A percentile compares a stretch with the other conserved stretches of the same genome.
Conservation (phyloP, 23 red algal genomes). For the Cyanidium caldarium region DNA sequence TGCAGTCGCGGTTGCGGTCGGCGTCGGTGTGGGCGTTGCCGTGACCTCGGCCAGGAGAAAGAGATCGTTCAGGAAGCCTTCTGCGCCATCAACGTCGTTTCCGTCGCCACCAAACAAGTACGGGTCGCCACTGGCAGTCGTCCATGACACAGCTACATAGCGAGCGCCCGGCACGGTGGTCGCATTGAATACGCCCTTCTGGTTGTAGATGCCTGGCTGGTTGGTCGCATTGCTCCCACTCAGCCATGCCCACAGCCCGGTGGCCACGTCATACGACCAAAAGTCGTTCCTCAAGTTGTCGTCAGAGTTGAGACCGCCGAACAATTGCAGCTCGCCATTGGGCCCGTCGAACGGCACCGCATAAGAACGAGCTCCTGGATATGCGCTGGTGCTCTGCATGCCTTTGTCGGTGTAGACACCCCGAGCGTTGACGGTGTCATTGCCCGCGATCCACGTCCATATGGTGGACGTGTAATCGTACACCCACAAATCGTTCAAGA, state of each 20-base stretch:
- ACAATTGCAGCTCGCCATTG: neutral
- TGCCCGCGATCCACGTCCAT: neutral
- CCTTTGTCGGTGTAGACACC: neutral
- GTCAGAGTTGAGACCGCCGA: constrained; percentile 2
- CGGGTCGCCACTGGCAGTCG: neutral
- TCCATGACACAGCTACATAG: neutral
- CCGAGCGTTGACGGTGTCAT: neutral
- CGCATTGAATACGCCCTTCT: neutral
- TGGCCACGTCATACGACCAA: neutral
- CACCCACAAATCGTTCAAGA: neutral
- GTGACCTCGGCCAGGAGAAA: neutral
- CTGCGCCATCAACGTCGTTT: neutral
- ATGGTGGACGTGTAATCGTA: neutral
- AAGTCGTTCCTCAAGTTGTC: too few relatives aligned
- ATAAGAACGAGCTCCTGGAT: neutral
- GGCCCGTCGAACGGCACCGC: neutral
- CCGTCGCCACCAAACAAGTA: neutral
- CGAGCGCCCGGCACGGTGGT: neutral
- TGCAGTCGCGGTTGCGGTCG: neutral
- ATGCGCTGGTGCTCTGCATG: neutral
- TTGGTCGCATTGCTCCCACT: neutral
- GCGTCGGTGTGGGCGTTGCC: neutral
- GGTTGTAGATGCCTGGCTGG: neutral
- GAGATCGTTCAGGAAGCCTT: neutral
- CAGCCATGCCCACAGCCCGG: neutral